Percentiles rank a stretch among this genome's conserved stretches.
phyloP scores from a whole-genome alignment of 768 basidiomycete genomes.

The Trametes cingulata region DNA sequence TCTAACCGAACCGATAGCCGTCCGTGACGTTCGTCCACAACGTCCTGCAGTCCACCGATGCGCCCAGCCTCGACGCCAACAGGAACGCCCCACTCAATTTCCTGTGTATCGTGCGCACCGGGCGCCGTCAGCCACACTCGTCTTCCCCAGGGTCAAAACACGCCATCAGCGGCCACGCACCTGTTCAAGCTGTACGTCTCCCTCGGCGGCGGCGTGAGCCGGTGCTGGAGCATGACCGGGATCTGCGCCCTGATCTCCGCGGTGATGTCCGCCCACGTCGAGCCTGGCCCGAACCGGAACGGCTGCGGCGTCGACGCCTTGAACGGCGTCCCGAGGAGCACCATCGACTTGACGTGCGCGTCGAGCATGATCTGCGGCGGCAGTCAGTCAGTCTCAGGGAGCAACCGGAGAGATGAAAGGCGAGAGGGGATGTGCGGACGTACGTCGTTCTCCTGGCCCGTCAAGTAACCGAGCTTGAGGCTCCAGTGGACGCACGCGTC shows the following conservation, averaged over 20 bases:
- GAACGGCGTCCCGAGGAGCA: conserved; percentile 87
- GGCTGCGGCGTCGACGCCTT: conserved; percentile 59
- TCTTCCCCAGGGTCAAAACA: too few species aligned
- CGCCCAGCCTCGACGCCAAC: conserved; percentile 72
- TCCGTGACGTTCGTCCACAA: conserved; percentile 74
- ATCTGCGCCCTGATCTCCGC: conserved; percentile 76
- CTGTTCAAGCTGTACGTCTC: conserved; percentile 96
- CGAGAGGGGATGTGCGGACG: conserved; percentile 5
- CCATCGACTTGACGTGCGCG: conserved; percentile 83
- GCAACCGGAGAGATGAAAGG: not conserved
- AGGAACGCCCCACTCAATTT: conserved; percentile 85
- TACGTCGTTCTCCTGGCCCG: conserved; percentile 84
- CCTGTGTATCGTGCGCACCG: conserved; percentile 36
- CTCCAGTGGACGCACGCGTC: conserved; percentile 72
- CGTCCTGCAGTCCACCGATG: conserved; percentile 67
- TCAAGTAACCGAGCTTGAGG: conserved; percentile 83
- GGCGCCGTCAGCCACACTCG: not conserved
- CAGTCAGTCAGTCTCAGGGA: not conserved
- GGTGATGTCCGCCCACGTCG: conserved; percentile 71
- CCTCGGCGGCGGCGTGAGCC: conserved; percentile 88
- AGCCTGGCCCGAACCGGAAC: conserved; percentile 75
- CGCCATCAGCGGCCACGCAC: conserved; percentile 38
- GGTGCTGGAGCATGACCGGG: conserved; percentile 85
- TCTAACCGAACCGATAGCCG: conserved; percentile 34
- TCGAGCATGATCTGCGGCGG: conserved; percentile 70